A percentile compares a stretch with the other conserved stretches of the same genome.
Conservation (phyloP, 2,329 filamentous ascomycete genomes). For the Penicillium sp. region DNA sequence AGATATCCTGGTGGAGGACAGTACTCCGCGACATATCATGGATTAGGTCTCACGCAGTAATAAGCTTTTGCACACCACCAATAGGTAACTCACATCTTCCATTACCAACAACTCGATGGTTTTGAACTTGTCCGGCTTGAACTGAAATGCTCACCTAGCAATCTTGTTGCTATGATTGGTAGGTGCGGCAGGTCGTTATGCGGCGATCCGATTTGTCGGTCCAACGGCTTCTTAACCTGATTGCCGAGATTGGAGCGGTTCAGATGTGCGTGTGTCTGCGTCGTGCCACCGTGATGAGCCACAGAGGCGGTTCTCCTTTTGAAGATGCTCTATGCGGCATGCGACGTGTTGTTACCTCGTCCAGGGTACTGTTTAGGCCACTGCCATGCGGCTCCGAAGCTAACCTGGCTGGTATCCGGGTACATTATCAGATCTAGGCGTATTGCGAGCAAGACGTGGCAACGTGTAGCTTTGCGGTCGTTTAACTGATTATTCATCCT, state of each 20-base stretch:
- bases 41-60: neutral
- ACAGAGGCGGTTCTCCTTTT: too few species aligned
- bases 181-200: neutral
- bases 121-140: neutral
- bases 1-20: slow-evolving; percentile 6
- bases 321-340: neutral
- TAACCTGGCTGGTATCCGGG: neutral
- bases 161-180: neutral
- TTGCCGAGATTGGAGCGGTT: neutral
- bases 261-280: neutral
- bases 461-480: neutral
- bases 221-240: neutral
- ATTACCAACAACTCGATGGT: neutral
- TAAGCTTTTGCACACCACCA: neutral
- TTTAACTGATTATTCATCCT: neutral
- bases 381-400: too few species aligned
- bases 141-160: neutral
- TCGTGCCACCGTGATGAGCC: neutral
- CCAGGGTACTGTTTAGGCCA: too few species aligned
- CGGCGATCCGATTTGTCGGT: neutral
- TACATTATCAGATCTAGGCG: neutral
- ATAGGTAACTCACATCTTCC: neutral
- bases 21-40: slow-evolving; percentile 3
- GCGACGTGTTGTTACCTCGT: neutral
- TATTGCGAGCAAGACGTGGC: neutral